A percentile compares a stretch with the other conserved stretches of the same genome.
These are phyloP conservation scores for Ottelia alismoides DNA, from an alignment of 106 monocot species.

Conservation along the genomic window DNA sequence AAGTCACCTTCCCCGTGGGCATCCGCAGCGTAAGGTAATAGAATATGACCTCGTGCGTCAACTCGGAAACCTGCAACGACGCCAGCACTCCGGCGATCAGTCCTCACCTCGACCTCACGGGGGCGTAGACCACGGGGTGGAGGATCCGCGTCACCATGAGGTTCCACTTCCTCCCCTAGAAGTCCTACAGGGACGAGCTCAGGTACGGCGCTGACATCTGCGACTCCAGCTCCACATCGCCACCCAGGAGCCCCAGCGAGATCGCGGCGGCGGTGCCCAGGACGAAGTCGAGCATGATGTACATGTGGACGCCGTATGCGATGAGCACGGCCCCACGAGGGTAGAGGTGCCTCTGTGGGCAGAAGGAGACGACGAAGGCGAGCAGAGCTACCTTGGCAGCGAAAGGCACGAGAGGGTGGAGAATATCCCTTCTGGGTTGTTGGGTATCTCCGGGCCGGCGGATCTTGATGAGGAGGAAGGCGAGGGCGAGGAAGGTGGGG, in stretches of 20 bases:
- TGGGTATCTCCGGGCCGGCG: too few relatives aligned
- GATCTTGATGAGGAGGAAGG: too few relatives aligned
- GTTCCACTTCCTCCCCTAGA: slow-evolving; percentile 26
- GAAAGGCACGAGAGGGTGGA: too few relatives aligned
- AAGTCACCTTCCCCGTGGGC: slow-evolving; percentile 13
- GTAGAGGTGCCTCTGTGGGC: too few relatives aligned
- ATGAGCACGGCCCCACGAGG: too few relatives aligned
- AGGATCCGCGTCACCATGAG: slow-evolving; percentile 14
- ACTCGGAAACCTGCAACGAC: slow-evolving; percentile 13
- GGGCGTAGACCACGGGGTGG: slow-evolving; percentile 11
- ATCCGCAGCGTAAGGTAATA: slow-evolving; percentile 5
- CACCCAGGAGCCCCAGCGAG: slow-evolving; percentile 10
- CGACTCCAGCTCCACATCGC: slow-evolving; percentile 7
- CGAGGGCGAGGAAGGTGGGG: too few relatives aligned
- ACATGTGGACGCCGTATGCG: too few relatives aligned
- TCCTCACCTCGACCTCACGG: slow-evolving; percentile 1
- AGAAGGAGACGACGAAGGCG: too few relatives aligned
- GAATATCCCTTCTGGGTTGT: too few relatives aligned
- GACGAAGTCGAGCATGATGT: too few relatives aligned
- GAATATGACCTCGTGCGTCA: slow-evolving; percentile 22
- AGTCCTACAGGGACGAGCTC: slow-evolving; percentile 16
- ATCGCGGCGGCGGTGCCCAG: slow-evolving; percentile 12
- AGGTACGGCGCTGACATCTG: slow-evolving; percentile 12
- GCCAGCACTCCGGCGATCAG: slow-evolving; percentile 1
- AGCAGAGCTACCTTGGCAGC: too few relatives aligned